Conservation (phyloP, 164 flowering plant species). For the Litsea cubeba region DNA sequence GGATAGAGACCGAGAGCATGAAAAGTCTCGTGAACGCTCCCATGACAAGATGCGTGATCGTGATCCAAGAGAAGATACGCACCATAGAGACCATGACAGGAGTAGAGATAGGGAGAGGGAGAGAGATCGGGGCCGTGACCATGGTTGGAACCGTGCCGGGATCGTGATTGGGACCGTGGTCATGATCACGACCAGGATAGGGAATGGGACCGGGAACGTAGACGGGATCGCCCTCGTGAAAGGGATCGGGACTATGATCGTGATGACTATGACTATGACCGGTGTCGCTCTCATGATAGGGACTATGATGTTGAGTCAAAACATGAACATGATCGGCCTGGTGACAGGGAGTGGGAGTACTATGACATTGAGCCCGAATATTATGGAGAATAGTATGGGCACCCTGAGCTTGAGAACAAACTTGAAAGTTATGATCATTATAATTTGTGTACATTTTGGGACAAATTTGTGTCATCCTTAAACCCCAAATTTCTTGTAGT, state of each 20-base stretch:
- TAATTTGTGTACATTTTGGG: too few species aligned
- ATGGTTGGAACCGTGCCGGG: slow-evolving; percentile 53
- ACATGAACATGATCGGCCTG: slow-evolving; percentile 42
- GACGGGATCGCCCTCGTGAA: slow-evolving; percentile 36
- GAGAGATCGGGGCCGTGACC: slow-evolving; percentile 39
- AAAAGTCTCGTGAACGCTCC: slow-evolving; percentile 30
- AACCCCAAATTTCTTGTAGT: too few species aligned
- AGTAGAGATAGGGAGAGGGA: slow-evolving; percentile 63
- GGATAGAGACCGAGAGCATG: slow-evolving; percentile 51
- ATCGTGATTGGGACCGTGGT: slow-evolving; percentile 41
- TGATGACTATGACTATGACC: slow-evolving; percentile 20
- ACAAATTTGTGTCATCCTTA: too few species aligned
- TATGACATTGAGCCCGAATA: slow-evolving; percentile 47
- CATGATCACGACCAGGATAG: slow-evolving; percentile 38
- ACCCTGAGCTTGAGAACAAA: slow-evolving; percentile 17
- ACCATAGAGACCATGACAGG: slow-evolving; percentile 76
- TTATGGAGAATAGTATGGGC: slow-evolving; percentile 34
- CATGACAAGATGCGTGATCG: slow-evolving; percentile 67
- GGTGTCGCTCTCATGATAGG: slow-evolving; percentile 28
- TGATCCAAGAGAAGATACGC: slow-evolving; percentile 71
- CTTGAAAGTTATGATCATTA: slow-evolving; percentile 34
- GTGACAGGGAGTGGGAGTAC: slow-evolving; percentile 41
- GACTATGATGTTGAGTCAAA: slow-evolving; percentile 39
- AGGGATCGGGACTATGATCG: slow-evolving; percentile 27
- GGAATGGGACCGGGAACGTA: slow-evolving; percentile 37